Conservation (phyloP, 345 rosid species). For the Firmiana major region DNA sequence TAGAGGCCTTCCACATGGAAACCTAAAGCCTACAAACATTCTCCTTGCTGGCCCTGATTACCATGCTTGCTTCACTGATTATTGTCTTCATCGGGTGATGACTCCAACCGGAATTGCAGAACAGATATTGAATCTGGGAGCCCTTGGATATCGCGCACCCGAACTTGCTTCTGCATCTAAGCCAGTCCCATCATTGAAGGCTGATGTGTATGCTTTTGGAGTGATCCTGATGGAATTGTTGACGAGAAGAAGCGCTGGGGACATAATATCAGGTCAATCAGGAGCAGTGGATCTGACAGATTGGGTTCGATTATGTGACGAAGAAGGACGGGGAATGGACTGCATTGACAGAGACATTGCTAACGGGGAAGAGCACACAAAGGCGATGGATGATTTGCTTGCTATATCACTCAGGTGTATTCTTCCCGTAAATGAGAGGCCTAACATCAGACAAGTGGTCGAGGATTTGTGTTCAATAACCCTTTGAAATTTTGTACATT, state of each 20-base stretch:
- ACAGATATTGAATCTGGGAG: slow-evolving; percentile 84
- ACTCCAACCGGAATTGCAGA: slow-evolving; percentile 76
- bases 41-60: slow-evolving; percentile 55
- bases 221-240: slow-evolving; percentile 89
- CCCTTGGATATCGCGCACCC: slow-evolving; percentile 90
- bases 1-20: slow-evolving; percentile 77
- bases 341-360: slow-evolving; percentile 88
- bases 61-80: slow-evolving; percentile 57
- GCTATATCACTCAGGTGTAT: slow-evolving; percentile 75
- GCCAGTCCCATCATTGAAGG: slow-evolving; percentile 64
- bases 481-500: slow-evolving; percentile 63
- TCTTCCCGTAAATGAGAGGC: slow-evolving; percentile 81
- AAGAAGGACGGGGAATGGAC: slow-evolving; percentile 88
- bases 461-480: slow-evolving; percentile 69
- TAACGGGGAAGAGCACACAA: slow-evolving; percentile 70
- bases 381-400: slow-evolving; percentile 89
- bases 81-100: slow-evolving; percentile 87
- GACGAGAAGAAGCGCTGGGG: slow-evolving; percentile 86
- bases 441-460: slow-evolving; percentile 84
- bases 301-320: slow-evolving; percentile 81
- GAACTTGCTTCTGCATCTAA: slow-evolving; percentile 69
- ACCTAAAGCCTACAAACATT: slow-evolving; percentile 83
- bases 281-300: slow-evolving; percentile 90
- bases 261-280: slow-evolving; percentile 90
- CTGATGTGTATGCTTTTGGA: slow-evolving; percentile 83